These are phyloP conservation scores for Auxenochlorella pyrenoidosa DNA, from an alignment of 139 green algal genomes.

Conservation along the genomic window DNA sequence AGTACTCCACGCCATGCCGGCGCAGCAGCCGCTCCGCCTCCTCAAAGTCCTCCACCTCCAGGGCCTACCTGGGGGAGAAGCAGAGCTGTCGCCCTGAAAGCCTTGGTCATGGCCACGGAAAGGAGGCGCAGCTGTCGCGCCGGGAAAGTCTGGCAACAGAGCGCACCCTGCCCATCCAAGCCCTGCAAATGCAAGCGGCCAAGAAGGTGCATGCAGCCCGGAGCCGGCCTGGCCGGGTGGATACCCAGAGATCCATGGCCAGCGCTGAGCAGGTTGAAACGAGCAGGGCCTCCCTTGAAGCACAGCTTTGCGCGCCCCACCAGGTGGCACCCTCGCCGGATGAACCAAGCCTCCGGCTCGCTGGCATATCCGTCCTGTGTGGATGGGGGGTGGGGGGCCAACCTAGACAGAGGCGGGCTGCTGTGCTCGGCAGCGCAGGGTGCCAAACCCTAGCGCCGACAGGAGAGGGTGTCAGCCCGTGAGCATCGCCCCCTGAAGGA, in stretches of 20 bases:
- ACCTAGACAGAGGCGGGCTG: not conserved
- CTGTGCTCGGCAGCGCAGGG: too few species aligned
- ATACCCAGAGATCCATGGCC: too few species aligned
- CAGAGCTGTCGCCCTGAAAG: not conserved
- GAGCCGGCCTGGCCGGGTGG: too few species aligned
- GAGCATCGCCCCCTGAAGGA: too few species aligned
- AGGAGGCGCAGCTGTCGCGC: not conserved
- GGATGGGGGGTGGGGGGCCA: not conserved
- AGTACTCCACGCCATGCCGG: slow-evolving; percentile 33
- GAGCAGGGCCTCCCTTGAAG: too few species aligned
- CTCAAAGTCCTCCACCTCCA: slow-evolving; percentile 37
- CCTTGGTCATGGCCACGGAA: too few species aligned
- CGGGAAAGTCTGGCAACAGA: not conserved
- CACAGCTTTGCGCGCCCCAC: too few species aligned
- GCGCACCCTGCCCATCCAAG: not conserved
- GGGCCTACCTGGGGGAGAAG: not conserved
- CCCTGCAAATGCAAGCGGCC: too few species aligned
- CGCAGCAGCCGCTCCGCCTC: slow-evolving; percentile 13
- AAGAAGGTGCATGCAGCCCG: too few species aligned
- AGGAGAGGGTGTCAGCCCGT: too few species aligned
- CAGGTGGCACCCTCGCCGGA: slow-evolving; percentile 20
- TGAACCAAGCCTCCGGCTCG: slow-evolving; percentile 38
- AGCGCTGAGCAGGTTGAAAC: too few species aligned
- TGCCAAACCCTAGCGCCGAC: too few species aligned
- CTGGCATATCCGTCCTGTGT: slow-evolving; percentile 13